Evolutionary conservation across 2,329 filamentous ascomycete genomes (phyloP), one percentile per base, ranked within the genome.

Genomic region (Calonectria leucothoes): DNA sequence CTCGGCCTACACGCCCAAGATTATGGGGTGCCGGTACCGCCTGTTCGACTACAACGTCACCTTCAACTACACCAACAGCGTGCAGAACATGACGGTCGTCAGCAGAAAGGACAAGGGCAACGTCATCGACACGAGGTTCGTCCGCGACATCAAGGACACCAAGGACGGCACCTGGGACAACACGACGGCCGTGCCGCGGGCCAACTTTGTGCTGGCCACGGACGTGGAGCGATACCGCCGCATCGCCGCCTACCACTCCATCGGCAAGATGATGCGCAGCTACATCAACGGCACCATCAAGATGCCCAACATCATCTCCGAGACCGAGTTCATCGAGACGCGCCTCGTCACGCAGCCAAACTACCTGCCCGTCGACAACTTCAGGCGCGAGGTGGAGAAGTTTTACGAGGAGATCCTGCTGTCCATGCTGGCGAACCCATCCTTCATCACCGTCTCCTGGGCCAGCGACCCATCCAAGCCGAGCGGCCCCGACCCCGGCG

Each of bases 351-450:
- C 77, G 1, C 69, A 67, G n/a, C 78, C 72, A 23, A 79, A 80
- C 37, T 79, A 78, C 39, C 31, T 80, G 0, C 74, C 78, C 5
- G 57, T 78, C 5, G 23, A 63, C 4, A 52, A 80, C 37, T 80
- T 80, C 6, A 45, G 55, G 6, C 51, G 67, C 0, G 74, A 79
- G 61, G 10, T 80, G 2, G 77, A 79, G 25, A 68, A 71, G n/a
- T 77, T 80, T 8, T 79, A 80, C 8, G 79, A 80, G n/a, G 78
- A 80, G 10, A 79, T 80, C 14, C 23, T 80, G 0, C 7, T 80
- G 7, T 80, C 79, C 3, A 73, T 80, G 52, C 65, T 80, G 31
- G 80, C 79, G 0, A 75, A 80, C 59, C 79, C 79, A 14, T 78
- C 79, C 45, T 77, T 80, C 70, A 72, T 80, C 23, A 69, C 66